Conservation (phyloP, 345 rosid genomes). For the Dimocarpus longan region DNA sequence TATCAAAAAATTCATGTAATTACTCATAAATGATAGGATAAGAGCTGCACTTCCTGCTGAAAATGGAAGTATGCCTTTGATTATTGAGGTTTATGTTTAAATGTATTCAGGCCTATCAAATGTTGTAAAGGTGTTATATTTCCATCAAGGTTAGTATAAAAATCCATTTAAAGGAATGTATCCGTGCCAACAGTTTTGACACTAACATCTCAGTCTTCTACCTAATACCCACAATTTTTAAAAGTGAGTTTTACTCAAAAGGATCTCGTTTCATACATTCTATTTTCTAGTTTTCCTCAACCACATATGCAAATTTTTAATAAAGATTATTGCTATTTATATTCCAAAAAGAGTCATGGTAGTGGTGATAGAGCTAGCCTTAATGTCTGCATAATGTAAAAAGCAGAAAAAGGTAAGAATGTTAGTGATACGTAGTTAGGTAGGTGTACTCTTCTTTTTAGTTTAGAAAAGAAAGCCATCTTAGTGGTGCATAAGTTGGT, state of each 20-base stretch:
- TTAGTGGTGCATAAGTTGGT: conserved; percentile 32
- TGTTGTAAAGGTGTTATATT: conserved; percentile 42
- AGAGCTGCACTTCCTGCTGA: conserved; percentile 19
- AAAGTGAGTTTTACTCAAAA: conserved; percentile 48
- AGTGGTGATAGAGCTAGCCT: not conserved
- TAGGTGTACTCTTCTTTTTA: conserved; percentile 18
- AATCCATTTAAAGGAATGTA: conserved; percentile 50
- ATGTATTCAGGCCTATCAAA: conserved; percentile 22
- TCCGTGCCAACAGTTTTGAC: conserved; percentile 37
- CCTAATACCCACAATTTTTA: conserved; percentile 40
- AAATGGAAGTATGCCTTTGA: conserved; percentile 18
- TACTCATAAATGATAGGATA: not conserved
- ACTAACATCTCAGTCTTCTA: conserved; percentile 40
- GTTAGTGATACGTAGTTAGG: conserved; percentile 17
- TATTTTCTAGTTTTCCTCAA: conserved; percentile 15
- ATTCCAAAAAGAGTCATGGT: conserved; percentile 3
- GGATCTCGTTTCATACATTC: conserved; percentile 11
- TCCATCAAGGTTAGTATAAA: conserved; percentile 47
- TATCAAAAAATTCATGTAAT: conserved; percentile 2
- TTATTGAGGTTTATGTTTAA: conserved; percentile 16
- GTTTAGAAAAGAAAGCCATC: conserved; percentile 26
- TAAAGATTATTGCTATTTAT: conserved; percentile 4
- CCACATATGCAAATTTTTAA: conserved; percentile 8
- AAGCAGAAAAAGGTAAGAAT: conserved; percentile 1
- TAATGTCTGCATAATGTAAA: conserved; percentile 2